phyloP scores from a whole-genome alignment of 768 basidiomycete genomes.

The Flagelloscypha sp. region DNA sequence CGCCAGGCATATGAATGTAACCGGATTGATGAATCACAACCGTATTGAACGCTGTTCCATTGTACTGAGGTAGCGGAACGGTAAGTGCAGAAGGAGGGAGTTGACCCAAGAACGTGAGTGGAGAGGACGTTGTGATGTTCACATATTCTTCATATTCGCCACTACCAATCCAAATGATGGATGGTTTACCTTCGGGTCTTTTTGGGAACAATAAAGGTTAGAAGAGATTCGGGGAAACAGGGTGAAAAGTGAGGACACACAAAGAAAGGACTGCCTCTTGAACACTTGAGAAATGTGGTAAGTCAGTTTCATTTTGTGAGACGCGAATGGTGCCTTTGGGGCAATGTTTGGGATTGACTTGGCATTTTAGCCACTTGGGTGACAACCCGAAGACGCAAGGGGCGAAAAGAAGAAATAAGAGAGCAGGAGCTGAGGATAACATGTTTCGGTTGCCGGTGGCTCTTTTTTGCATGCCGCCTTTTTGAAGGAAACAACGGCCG shows the following conservation, averaged over 20 bases:
- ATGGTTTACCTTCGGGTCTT: conserved; percentile 34
- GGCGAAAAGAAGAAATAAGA: no score
- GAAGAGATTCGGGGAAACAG: neutral
- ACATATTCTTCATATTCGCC: conserved; percentile 56
- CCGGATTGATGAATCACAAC: conserved; percentile 49
- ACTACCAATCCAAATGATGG: conserved; percentile 47
- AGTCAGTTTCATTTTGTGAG: conserved; percentile 35
- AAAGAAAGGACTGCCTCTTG: conserved; percentile 51
- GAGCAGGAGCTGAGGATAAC: no score
- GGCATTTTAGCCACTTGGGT: no score
- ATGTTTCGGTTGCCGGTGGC: no score
- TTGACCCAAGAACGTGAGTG: conserved; percentile 57
- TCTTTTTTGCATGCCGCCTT: no score
- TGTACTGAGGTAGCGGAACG: conserved; percentile 30
- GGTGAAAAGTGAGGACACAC: conserved; percentile 24
- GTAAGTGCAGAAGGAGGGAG: conserved; percentile 26
- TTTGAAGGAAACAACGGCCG: no score
- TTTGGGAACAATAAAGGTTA: neutral
- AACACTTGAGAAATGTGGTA: conserved; percentile 38
- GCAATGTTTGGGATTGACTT: no score
- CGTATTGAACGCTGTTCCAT: conserved; percentile 35
- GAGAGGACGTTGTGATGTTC: conserved; percentile 44
- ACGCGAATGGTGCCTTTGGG: conserved; percentile 54
- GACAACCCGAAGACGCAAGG: no score
- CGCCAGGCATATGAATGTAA: conserved; percentile 31